Base-by-base conservation (phyloP, 129 eudicot genomes). In the Ambrosia artemisiifolia region DNA sequence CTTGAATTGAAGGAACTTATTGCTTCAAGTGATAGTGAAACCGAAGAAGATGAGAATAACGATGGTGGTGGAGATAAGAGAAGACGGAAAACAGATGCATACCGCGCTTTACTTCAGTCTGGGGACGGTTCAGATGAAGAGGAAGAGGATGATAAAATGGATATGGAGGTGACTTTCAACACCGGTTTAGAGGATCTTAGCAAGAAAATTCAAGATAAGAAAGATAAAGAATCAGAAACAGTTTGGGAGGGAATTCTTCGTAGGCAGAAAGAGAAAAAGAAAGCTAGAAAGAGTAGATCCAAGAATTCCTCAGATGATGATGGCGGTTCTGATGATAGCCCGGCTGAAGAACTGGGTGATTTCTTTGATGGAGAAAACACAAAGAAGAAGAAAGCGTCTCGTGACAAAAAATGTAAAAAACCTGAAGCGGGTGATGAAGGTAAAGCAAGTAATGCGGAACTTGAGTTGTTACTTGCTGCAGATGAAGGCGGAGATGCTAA, bases 371-470 rank as follows among this genome's bases (percentile, higher is more conserved):
- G 89, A 70, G 91, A 85, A 19, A 19, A 53, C 3, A 38, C 28
- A 50, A 17, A n/a, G 75, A 74, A 70, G 61, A 75, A 61, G n/a
- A n/a, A n/a, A 28, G 74, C 14, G 18, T 67, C 68, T 19, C 73
- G 70, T 35, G 64, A 18, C 67, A 82, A 77, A 47, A 48, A 78
- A 18, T 44, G 2, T 63, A 16, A 53, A 59, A 80, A 81, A 73
- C 18, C 20, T 42, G 68, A 78, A 34, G 47, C 62, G 51, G 95
- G 62, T 69, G 69, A 79, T 43, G 75, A 83, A 69, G 96, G 57
- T 71, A 96, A 77, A 81, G 97, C 96, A 36, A 94, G 86, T 76
- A 81, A 73, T 70, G 99, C 91, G 36, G 99, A 94, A 86, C 99
- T 94, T 67, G 99, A 94, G 80, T 73, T 94, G 44, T 74, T 94